Conservation (phyloP, 1,284 basidiomycete genomes). For the Leccinum ponderosum region DNA sequence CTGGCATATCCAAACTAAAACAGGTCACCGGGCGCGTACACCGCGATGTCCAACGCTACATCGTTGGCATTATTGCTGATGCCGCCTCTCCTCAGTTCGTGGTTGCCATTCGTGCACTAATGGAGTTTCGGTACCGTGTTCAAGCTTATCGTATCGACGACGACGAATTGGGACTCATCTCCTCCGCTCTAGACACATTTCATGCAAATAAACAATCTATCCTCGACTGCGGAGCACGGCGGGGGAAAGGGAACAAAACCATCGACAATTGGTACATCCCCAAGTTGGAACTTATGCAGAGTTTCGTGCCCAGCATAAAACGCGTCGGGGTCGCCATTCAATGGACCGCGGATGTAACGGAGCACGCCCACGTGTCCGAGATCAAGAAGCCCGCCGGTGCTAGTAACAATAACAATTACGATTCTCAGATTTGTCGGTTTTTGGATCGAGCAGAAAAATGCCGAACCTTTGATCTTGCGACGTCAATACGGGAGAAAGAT, state of each 20-base stretch:
- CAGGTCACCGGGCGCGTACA: background rate
- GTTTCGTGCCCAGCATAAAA: background rate
- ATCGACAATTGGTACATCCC: background rate
- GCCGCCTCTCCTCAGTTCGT: background rate
- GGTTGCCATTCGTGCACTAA: background rate
- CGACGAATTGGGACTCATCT: background rate
- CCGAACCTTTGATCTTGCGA: background rate
- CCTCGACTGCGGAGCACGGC: background rate
- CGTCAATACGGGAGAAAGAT: background rate
- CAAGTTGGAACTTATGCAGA: background rate
- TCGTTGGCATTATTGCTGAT: background rate
- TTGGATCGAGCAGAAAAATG: background rate
- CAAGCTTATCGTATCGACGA: background rate
- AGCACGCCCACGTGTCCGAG: background rate
- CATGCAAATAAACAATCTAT: background rate
- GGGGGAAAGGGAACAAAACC: background rate
- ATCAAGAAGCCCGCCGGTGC: background rate
- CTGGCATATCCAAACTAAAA: background rate
- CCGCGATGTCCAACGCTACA: background rate
- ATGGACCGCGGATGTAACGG: background rate
- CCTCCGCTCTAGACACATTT: background rate
- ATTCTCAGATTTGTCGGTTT: background rate
- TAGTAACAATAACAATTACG: background rate
- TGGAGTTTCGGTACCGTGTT: background rate
- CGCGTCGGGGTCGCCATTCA: background rate